Evolutionary conservation across 768 basidiomycete genomes (phyloP).

Genomic region (Suillus ampliporus): DNA sequence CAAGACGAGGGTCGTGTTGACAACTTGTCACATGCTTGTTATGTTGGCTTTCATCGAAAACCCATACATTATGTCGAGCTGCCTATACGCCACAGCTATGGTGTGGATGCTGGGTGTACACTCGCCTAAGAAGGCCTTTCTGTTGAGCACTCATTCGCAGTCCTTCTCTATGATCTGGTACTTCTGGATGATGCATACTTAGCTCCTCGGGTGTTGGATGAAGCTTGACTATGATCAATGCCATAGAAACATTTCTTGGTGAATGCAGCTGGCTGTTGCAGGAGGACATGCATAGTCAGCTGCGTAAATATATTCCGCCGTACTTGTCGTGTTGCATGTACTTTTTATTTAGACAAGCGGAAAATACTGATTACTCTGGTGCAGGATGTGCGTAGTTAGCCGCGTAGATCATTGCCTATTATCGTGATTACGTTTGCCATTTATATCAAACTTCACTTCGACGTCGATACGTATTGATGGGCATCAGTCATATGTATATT

Average conservation of each 20-base stretch:
- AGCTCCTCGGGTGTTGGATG: not conserved
- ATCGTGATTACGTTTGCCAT: too few relatives aligned
- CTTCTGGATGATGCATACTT: not conserved
- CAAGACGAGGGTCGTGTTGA: not conserved
- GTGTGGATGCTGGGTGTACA: not conserved
- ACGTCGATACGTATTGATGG: not conserved
- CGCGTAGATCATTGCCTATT: too few relatives aligned
- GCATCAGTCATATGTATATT: not conserved
- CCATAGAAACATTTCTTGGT: not conserved
- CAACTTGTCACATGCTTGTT: not conserved
- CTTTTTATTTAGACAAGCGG: too few relatives aligned
- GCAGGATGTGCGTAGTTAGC: too few relatives aligned
- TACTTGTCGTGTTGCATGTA: too few relatives aligned
- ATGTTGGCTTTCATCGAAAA: not conserved
- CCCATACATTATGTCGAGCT: not conserved
- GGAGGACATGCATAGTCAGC: too few relatives aligned
- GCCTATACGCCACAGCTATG: not conserved
- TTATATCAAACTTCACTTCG: not conserved
- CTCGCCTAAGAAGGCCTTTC: not conserved
- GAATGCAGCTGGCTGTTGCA: not conserved
- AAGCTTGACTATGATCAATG: not conserved
- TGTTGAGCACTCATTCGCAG: not conserved
- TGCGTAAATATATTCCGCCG: too few relatives aligned
- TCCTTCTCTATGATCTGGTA: not conserved
- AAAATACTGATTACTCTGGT: too few relatives aligned